Base-by-base conservation (phyloP, 306 rosid genomes). In the Dalbergia cochinchinensis region DNA sequence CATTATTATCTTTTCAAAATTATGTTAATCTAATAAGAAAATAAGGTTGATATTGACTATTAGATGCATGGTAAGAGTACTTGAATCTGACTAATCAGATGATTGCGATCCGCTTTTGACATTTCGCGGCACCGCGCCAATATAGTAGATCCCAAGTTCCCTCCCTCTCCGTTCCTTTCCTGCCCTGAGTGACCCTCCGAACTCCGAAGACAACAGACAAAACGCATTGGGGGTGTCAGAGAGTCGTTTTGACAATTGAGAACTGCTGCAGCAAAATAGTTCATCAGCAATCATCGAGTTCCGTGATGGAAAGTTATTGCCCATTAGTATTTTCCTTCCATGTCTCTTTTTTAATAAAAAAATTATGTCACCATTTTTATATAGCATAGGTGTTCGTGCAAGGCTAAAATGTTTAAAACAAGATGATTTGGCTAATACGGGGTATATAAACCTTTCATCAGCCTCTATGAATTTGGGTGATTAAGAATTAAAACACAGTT, bases 221-320 rank as follows among this genome's bases (percentile, higher is more conserved):
- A 20, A 0, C 22, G 2, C 3, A 26, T 26, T 3, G 41, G 72
- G n/a, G 13, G 19, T 73, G 80, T 78, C 83, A 73, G 83, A 72
- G 19, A 16, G 59, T 26, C 10, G 70, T 22, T 26, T 68, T 59
- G 80, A 81, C 85, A 33, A 65, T 22, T 62, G 62, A 14, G 61
- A 26, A 39, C 22, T 37, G 7, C 41, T 4, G 39, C 5, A n/a
- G 34, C 67, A 35, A 53, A 57, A 74, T 74, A 74, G 57, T 55
- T 67, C 69, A 75, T 13, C 63, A 20, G 42, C 42, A 69, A 11
- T 42, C 7, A 47, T 48, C 69, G 41, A 77, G 47, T 44, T 19
- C 55, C 65, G 65, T 51, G 31, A 77, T 37, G 15, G 20, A 14
- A 51, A 53, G 33, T 18, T 20, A 14, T 6, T 47, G 81, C 57